These are phyloP conservation scores for Xanthoparmelia taractica DNA, from an alignment of 495 filamentous ascomycete genomes.

Conservation along the genomic window DNA sequence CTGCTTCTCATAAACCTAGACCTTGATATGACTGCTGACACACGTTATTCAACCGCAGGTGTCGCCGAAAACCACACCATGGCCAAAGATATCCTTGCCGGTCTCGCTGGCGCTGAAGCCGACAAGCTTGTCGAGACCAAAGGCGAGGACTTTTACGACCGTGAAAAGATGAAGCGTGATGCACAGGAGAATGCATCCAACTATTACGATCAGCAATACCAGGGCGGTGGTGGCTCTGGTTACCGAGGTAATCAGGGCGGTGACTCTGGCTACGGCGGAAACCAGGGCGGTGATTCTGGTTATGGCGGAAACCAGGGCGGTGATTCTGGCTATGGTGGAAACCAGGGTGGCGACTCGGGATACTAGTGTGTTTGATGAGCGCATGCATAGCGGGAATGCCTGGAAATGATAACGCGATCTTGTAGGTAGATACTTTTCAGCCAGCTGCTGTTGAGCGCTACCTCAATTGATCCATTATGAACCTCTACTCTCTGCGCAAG, in stretches of 20 bases:
- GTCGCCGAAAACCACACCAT: conserved; percentile 53
- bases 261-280: not conserved
- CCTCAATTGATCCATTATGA: not conserved
- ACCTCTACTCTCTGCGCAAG: not conserved
- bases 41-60: conserved; percentile 35
- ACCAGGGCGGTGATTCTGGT: not conserved
- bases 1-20: too few relatives aligned
- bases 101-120: conserved; percentile 60
- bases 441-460: not conserved
- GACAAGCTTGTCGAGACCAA: conserved; percentile 67
- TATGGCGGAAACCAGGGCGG: conserved; percentile 3
- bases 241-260: conserved; percentile 1
- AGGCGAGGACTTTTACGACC: conserved; percentile 60
- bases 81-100: conserved; percentile 67
- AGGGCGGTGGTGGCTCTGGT: conserved; percentile 1
- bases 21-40: not conserved
- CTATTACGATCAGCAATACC: conserved; percentile 12
- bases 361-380: not conserved
- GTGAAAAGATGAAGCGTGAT: conserved; percentile 57
- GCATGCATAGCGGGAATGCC: not conserved
- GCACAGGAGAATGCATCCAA: conserved; percentile 36
- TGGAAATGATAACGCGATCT: not conserved
- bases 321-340: not conserved
- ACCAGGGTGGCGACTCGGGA: not conserved
- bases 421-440: not conserved